phyloP scores from a whole-genome alignment of 768 basidiomycete species.

The Kwoniella heveanensis region DNA sequence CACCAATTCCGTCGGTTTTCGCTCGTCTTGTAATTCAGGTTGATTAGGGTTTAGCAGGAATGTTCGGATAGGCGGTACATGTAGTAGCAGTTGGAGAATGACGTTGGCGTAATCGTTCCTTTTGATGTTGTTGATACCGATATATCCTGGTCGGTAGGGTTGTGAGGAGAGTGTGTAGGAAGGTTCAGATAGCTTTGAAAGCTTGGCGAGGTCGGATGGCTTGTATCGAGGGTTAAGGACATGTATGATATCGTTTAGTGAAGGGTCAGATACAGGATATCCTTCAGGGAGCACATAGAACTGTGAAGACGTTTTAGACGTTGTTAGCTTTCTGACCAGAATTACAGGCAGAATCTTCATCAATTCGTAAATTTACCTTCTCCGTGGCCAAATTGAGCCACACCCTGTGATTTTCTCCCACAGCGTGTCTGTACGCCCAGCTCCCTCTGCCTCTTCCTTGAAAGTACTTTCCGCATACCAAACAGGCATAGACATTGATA shows the following conservation, averaged over 20 bases:
- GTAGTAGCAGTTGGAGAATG: constrained; percentile 87
- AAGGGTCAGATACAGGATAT: constrained; percentile 94
- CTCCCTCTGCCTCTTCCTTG: constrained; percentile 92
- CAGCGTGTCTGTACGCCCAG: constrained; percentile 94
- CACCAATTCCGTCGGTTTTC: constrained; percentile 69
- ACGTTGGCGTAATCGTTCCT: constrained; percentile 97
- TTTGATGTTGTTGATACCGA: constrained; percentile 98
- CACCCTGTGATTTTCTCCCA: constrained; percentile 97
- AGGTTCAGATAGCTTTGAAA: constrained; percentile 57
- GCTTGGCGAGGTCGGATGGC: constrained; percentile 62
- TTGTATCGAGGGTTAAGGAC: constrained; percentile 88
- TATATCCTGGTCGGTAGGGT: constrained; percentile 86
- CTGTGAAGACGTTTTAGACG: constrained; percentile 60
- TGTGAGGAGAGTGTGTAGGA: constrained; percentile 82
- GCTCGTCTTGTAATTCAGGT: constrained; percentile 44
- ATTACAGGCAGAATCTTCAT: too few relatives aligned
- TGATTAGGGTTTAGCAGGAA: constrained; percentile 61
- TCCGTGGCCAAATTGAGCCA: constrained; percentile 93
- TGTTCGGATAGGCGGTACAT: constrained; percentile 85
- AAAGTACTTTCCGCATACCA: constrained; percentile 98
- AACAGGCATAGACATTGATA: constrained; percentile 95
- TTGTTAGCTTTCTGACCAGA: constrained; percentile 4
- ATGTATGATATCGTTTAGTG: constrained; percentile 88
- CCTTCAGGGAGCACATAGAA: constrained; percentile 97
- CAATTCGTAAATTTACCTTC: constrained; percentile 80